A percentile compares a stretch with the other conserved stretches of the same genome.
Conservation (phyloP, 805 yeast species). For the Pichia paraexigua region DNA sequence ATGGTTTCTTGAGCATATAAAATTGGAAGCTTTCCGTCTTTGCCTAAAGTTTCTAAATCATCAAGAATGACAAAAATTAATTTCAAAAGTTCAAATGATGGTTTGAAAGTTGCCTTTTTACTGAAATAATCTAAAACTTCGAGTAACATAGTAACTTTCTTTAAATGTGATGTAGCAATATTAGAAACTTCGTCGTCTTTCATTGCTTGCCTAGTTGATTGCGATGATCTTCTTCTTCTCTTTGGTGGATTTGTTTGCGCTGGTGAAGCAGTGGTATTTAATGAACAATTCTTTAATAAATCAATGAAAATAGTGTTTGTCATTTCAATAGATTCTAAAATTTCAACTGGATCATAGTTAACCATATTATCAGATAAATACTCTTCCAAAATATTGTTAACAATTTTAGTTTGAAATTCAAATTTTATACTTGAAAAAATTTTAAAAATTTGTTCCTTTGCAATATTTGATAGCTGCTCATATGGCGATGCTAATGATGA, state of each 20-base stretch:
- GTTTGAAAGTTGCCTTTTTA: conserved; percentile 16
- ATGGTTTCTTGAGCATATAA: conserved; percentile 85
- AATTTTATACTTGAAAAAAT: conserved; percentile 50
- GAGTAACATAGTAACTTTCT: conserved; percentile 66
- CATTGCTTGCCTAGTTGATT: conserved; percentile 68
- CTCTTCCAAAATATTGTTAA: conserved; percentile 50
- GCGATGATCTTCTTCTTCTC: conserved; percentile 78
- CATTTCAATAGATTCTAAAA: conserved; percentile 48
- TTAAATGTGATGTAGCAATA: conserved; percentile 72
- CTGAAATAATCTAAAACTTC: conserved; percentile 61
- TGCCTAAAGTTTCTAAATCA: conserved; percentile 76
- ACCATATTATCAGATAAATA: conserved; percentile 32
- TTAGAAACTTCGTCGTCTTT: conserved; percentile 62
- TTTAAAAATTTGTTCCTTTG: conserved; percentile 43
- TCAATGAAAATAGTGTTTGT: conserved; percentile 49
- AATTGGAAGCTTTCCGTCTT: conserved; percentile 87
- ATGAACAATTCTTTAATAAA: conserved; percentile 42
- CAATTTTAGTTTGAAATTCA: conserved; percentile 50
- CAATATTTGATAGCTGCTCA: conserved; percentile 38
- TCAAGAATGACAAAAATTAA: conserved; percentile 51
- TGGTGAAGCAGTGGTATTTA: conserved; percentile 23
- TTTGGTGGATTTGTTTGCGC: conserved; percentile 43
- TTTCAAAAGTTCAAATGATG: conserved; percentile 32
- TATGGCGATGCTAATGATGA: conserved; percentile 40
- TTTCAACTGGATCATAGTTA: conserved; percentile 45